Conservation (phyloP, 768 basidiomycete species). For the Russula sp. region DNA sequence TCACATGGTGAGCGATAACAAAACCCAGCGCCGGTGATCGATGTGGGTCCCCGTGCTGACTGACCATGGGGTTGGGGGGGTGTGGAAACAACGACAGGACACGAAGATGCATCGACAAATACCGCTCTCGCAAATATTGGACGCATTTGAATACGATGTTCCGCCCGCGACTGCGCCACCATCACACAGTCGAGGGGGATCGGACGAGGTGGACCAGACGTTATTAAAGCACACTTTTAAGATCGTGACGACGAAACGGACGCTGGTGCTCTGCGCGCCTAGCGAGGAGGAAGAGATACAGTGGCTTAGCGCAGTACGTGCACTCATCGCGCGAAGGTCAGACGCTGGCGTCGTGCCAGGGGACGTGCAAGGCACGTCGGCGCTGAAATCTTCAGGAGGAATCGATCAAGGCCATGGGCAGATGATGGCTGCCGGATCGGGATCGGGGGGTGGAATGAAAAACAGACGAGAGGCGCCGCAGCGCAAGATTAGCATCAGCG, state of each 20-base stretch:
- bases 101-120: conserved; percentile 85
- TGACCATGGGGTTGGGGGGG: not conserved
- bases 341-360: conserved; percentile 38
- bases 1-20: conserved; percentile 77
- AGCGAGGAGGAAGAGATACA: conserved; percentile 97
- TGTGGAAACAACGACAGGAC: conserved; percentile 59
- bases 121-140: conserved; percentile 78
- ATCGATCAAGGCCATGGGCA: conserved; percentile 26
- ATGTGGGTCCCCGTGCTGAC: conserved; percentile 11
- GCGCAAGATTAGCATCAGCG: conserved; percentile 38
- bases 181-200: conserved; percentile 39
- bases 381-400: conserved; percentile 26
- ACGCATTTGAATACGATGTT: conserved; percentile 85
- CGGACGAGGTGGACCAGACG: conserved; percentile 42
- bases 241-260: conserved; percentile 91
- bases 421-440: conserved; percentile 28
- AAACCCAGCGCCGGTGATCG: conserved; percentile 6
- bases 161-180: conserved; percentile 46
- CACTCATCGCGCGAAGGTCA: conserved; percentile 74
- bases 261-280: conserved; percentile 86
- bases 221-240: conserved; percentile 73
- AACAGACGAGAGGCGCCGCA: conserved; percentile 35
- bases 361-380: conserved; percentile 31
- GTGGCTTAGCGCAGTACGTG: conserved; percentile 94
- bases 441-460: conserved; percentile 32